Base-by-base conservation (phyloP, 2,329 filamentous ascomycete species). In the Penicillium sclerotigenum region DNA sequence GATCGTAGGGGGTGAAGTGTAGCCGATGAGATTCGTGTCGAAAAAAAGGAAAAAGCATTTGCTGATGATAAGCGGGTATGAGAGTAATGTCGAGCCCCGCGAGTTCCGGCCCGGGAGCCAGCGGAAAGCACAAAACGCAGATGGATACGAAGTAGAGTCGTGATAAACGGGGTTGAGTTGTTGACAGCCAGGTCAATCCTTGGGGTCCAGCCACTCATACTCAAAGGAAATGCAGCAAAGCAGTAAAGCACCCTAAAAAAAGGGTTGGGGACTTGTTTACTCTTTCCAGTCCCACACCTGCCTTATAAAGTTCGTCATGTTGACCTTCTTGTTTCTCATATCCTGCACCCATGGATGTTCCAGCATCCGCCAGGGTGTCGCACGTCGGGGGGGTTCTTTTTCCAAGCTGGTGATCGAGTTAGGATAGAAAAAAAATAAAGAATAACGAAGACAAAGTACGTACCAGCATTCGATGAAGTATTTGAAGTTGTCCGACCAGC, bases 381-480 rank as follows among this genome's bases (percentile, higher is more conserved):
- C 94, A 71, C 94, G 83, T 68, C 92, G 86, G 56, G 82, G 83
- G 20, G 90, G 87, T 66, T 97, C 91, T 77, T 99, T 99, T 75
- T 99, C 94, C 56, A 99, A 83, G 78, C 94, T 97, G 61, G 42
- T 52, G 63, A 18, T 33, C 18, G 3, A 47, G 54, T 57, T 48
- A 63, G 63, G 64, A 33, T 65, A 55, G 47, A 33, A n/a, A 36
- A 28, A n/a, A 5, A 8, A 28, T 14, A 5, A 8, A 4, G 4
- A 14, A 13, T 47, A 7, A 22, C 4, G 29, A 10, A 16, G 13
- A 51, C 10, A 16, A 8, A 20, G 11, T 34, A 68, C 71, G 54
- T 84, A 97, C 93, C 94, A 97, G 84, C 92, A 97, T 77, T 97
- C 92, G 67, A 99, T 97, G 68, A 99, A 99, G 73, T 97, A 97